A percentile compares a stretch with the other conserved stretches of the same genome.
Evolutionary conservation across 1,284 basidiomycete genomes (phyloP).

Genomic region (Heterobasidion occidentale): DNA sequence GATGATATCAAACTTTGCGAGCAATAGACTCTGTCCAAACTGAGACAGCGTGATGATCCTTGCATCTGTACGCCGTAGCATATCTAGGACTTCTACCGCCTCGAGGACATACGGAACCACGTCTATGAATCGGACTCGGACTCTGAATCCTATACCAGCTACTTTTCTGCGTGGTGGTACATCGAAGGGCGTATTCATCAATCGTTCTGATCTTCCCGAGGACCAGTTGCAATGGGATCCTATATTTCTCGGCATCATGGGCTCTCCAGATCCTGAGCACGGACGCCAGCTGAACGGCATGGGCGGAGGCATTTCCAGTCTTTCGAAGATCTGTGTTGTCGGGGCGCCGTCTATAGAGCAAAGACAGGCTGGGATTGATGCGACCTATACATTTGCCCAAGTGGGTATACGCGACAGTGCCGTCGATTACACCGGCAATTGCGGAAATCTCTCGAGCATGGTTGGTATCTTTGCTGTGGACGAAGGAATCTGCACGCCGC

Average conservation of each 20-base stretch:
- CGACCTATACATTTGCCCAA: slow-evolving; percentile 58
- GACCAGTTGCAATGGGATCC: slow-evolving; percentile 42
- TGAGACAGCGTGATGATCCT: too few relatives aligned
- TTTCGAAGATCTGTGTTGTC: slow-evolving; percentile 77
- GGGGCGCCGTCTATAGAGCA: slow-evolving; percentile 34
- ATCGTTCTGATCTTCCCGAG: slow-evolving; percentile 40
- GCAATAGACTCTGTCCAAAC: too few relatives aligned
- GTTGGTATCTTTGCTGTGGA: slow-evolving; percentile 62
- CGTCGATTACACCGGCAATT: slow-evolving; percentile 63
- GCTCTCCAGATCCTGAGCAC: slow-evolving; percentile 70
- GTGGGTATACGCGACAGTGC: slow-evolving; percentile 46
- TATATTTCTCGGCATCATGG: slow-evolving; percentile 75
- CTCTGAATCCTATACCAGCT: slow-evolving; percentile 43
- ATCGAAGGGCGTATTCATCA: slow-evolving; percentile 67
- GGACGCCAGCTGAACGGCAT: slow-evolving; percentile 76
- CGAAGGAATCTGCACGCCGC: slow-evolving; percentile 40
- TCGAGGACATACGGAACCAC: not conserved
- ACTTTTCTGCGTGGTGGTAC: slow-evolving; percentile 69
- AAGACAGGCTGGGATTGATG: slow-evolving; percentile 32
- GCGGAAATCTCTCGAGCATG: slow-evolving; percentile 62
- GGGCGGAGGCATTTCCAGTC: slow-evolving; percentile 75
- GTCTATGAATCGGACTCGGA: not conserved
- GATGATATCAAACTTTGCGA: too few relatives aligned
- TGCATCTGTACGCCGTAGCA: too few relatives aligned
- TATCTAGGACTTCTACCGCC: too few relatives aligned